These are phyloP conservation scores for Ceratocystis smalleyi DNA, from an alignment of 2,329 filamentous ascomycete genomes.

Conservation along the genomic window DNA sequence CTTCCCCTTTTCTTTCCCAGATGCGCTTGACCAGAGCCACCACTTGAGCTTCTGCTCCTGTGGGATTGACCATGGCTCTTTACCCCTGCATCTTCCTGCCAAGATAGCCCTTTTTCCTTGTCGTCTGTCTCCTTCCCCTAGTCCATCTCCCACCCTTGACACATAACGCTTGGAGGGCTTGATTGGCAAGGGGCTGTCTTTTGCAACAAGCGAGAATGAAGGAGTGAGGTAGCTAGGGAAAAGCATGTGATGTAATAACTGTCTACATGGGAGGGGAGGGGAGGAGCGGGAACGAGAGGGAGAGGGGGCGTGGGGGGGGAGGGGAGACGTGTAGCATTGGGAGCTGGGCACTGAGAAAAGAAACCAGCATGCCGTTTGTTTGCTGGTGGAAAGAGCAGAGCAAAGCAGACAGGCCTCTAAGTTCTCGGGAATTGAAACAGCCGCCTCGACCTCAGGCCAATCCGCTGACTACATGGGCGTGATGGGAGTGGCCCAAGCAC, in stretches of 20 bases:
- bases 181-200: not conserved
- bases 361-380: not conserved
- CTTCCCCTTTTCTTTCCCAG: not conserved
- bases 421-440: not conserved
- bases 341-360: not conserved
- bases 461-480: not conserved
- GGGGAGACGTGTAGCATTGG: not conserved
- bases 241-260: not conserved
- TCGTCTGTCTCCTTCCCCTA: not conserved
- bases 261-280: not conserved
- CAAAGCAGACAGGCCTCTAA: not conserved
- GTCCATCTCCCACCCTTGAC: not conserved
- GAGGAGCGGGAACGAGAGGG: not conserved
- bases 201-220: constrained; percentile 4
- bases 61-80: not conserved
- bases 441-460: not conserved
- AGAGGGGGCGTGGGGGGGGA: no score
- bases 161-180: not conserved
- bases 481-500: not conserved
- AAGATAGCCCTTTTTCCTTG: not conserved
- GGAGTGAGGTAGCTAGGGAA: not conserved
- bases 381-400: not conserved
- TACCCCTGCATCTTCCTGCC: not conserved
- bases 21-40: not conserved
- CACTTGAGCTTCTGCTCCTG: not conserved